Evolutionary conservation across 805 yeast genomes (phyloP), one percentile per base, ranked within the genome.

Genomic region (fission yeast (Schizosaccharomyces pombe)): DNA sequence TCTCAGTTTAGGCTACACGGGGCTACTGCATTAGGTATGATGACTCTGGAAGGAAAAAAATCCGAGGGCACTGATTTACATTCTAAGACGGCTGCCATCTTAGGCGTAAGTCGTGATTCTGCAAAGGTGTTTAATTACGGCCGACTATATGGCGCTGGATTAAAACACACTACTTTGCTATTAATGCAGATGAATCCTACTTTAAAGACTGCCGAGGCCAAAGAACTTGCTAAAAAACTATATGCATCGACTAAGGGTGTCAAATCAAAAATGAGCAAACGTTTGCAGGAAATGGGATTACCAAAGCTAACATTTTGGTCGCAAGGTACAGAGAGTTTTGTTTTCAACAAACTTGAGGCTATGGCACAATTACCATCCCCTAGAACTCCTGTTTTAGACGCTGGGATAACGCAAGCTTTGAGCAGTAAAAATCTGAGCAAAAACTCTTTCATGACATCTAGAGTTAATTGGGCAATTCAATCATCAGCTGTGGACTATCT

Each of bases 391-490:
- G 86, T 85, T 1, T 66, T 91, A 8, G 95, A 95, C 0, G 95
- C 96, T 4, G 84, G 94, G 12, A 85, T 91, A 52, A 91, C 99
- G 0, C 77, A 77, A 56, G 95, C 97, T 0, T 69, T 91, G 56
- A 74, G 75, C 60, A 74, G 75, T 47, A 69, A 70, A 54, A 80
- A 89, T 64, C 70, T 91, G 60, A 77, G 76, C 47, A 69, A 76
- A 39, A 76, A 76, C 58, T 69, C 77, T 0, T 91, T 80, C 63
- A 67, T 91, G 59, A 91, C 98, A 0, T 85, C 95, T 1, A 68
- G 99, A 61, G 80, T 87, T 58, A 91, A 91, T 62, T 91, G 99
- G 99, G 85, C 95, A 0, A 91, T 91, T 63, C 99, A 91, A 65
- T 85, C 95, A 24, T 85, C 95, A 1, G 99, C 98, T 37, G 99